A percentile compares a stretch with the other conserved stretches of the same genome.
These are phyloP conservation scores for Cystofilobasidium capitatum DNA, from an alignment of 768 basidiomycete species.

Conservation along the genomic window DNA sequence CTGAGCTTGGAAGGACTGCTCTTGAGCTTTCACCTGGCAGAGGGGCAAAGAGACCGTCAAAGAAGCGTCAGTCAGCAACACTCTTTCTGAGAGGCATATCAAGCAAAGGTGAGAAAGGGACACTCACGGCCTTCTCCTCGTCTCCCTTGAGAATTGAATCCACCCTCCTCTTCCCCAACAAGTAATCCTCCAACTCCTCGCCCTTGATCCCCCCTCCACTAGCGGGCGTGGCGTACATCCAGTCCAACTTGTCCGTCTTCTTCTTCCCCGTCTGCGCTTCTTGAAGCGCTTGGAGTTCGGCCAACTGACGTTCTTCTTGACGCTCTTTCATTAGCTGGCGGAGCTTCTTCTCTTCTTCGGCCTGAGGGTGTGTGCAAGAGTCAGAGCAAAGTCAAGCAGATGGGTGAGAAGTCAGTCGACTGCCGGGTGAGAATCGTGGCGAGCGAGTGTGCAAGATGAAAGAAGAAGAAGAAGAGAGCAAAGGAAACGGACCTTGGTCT, in stretches of 20 bases:
- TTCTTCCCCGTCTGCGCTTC: constrained; percentile 94
- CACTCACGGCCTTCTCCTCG: constrained; percentile 57
- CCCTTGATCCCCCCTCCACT: constrained; percentile 74
- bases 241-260: constrained; percentile 85
- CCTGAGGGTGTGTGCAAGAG: constrained; percentile 43
- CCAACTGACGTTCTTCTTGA: constrained; percentile 91
- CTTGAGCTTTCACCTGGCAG: constrained; percentile 39
- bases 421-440: too few relatives aligned
- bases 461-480: background rate
- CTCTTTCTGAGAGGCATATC: constrained; percentile 39
- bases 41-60: background rate
- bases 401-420: constrained; percentile 26
- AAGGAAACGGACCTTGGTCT: constrained; percentile 65
- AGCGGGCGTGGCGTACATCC: constrained; percentile 99
- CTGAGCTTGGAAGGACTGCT: constrained; percentile 75
- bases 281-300: constrained; percentile 89
- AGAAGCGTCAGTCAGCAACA: constrained; percentile 24
- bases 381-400: background rate
- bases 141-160: constrained; percentile 88
- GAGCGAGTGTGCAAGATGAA: background rate
- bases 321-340: constrained; percentile 95
- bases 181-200: constrained; percentile 90
- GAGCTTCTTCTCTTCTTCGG: constrained; percentile 97
- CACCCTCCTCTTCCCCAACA: constrained; percentile 93
- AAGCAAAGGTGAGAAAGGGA: background rate